phyloP scores from a whole-genome alignment of 192 early-diverging fungal species.

The Anaeromyces robustus region DNA sequence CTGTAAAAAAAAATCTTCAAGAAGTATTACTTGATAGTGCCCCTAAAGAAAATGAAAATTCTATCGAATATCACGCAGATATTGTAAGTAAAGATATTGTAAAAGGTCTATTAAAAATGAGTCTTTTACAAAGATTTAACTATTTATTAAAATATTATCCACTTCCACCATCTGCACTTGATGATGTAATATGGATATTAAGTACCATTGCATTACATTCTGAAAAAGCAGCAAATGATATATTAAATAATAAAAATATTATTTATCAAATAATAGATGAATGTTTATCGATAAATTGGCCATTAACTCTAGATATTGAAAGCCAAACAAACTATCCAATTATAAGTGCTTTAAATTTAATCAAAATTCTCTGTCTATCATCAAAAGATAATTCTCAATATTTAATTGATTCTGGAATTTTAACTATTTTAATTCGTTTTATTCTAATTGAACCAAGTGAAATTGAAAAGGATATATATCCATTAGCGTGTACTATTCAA shows the following conservation, averaged over 20 bases:
- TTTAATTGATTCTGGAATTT: background rate
- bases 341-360: background rate
- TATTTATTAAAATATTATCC: background rate
- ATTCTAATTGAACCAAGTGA: background rate
- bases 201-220: background rate
- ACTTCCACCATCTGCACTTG: background rate
- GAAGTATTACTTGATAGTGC: background rate
- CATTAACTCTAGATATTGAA: background rate
- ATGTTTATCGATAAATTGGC: background rate
- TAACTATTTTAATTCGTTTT: background rate
- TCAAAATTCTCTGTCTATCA: background rate
- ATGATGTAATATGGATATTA: background rate
- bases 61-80: background rate
- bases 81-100: background rate
- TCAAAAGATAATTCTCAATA: background rate
- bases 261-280: background rate
- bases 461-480: background rate
- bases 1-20: background rate
- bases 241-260: background rate
- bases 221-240: background rate
- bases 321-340: background rate
- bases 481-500: background rate
- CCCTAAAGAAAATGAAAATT: background rate
- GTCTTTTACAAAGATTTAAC: background rate
- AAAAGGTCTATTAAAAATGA: background rate